Evolutionary conservation across 257 asterid species (phyloP), one percentile per base, ranked within the genome.

Genomic region (Dorcoceras hygrometricum): DNA sequence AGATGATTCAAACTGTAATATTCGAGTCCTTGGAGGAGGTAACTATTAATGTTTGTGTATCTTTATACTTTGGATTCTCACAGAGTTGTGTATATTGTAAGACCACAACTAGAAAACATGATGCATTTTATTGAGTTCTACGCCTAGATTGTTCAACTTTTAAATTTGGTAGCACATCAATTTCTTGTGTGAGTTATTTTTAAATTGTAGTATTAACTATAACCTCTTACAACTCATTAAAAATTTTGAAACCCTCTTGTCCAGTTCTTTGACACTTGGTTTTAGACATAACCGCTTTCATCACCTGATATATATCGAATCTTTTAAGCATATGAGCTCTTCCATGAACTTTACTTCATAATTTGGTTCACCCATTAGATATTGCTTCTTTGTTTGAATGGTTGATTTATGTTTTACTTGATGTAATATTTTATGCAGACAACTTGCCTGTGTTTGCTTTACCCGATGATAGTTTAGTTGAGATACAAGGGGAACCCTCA

Each of bases 11-110:
- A 73, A 78, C 71, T 91, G 95, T 82, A 82, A 69, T 36, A 78
- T 91, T 62, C 95, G 96, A 66, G 92, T 91, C 69, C 83, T 91
- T 67, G 84, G 95, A 65, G 87, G 84, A 89, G 98, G 98, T 91
- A 71, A 58, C 6, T 23, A 73, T 53, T 55, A 29, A 51, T 23
- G 51, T 46, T 36, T 69, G 71, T 46, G 43, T 67, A 43, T 14
- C 4, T n/a, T 19, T 43, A 34, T 14, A 14, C 51, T 43, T 43
- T 43, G 51, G 19, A 12, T 1, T 43, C 19, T 43, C 43, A 9
- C 4, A 1, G 3, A 12, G 51, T 2, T 14, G 51, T 43, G 51
- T 14, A 19, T 43, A 43, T 36, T 10, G 19, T 12, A 43, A 43
- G 51, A 43, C 19, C 19, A 14, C 51, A 43, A 43, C 19, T 12